A percentile compares a stretch with the other conserved stretches of the same genome.
These are phyloP conservation scores for Luffa acutangula DNA, from an alignment of 306 rosid species.

Conservation along the genomic window DNA sequence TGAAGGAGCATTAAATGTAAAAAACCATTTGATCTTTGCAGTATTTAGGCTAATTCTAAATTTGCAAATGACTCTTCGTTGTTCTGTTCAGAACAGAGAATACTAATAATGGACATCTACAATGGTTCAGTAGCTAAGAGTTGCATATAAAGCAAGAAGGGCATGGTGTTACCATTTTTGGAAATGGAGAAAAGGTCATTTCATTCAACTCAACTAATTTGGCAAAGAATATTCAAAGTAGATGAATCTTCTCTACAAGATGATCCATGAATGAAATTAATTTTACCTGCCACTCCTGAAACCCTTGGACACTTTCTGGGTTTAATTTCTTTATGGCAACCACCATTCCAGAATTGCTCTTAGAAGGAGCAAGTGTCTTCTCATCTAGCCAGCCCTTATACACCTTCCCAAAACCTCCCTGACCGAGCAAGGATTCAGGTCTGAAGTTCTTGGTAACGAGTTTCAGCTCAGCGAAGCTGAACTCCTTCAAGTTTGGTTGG, in stretches of 20 bases:
- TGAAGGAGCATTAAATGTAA: background rate
- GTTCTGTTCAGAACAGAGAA: background rate
- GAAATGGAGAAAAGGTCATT: background rate
- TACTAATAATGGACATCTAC: background rate
- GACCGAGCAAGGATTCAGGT: conserved; percentile 48
- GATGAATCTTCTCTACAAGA: background rate
- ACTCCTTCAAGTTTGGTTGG: conserved; percentile 44
- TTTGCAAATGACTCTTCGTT: background rate
- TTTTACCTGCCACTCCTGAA: conserved; percentile 76
- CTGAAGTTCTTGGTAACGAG: conserved; percentile 52
- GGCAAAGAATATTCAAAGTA: background rate
- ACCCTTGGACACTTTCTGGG: conserved; percentile 60
- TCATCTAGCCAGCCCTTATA: conserved; percentile 79
- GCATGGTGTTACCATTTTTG: background rate
- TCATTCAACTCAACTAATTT: background rate
- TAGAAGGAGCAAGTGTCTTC: conserved; percentile 47
- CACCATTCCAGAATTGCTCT: conserved; percentile 39
- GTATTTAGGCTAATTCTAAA: background rate
- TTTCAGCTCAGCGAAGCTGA: conserved; percentile 50
- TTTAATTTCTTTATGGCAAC: conserved; percentile 76
- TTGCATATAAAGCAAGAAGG: conserved; percentile 2
- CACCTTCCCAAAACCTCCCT: conserved; percentile 87
- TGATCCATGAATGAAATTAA: background rate
- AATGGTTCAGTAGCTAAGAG: background rate
- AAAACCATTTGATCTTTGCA: background rate